Evolutionary conservation across 2,329 filamentous ascomycete genomes (phyloP).

Genomic region (Periconia digitata): DNA sequence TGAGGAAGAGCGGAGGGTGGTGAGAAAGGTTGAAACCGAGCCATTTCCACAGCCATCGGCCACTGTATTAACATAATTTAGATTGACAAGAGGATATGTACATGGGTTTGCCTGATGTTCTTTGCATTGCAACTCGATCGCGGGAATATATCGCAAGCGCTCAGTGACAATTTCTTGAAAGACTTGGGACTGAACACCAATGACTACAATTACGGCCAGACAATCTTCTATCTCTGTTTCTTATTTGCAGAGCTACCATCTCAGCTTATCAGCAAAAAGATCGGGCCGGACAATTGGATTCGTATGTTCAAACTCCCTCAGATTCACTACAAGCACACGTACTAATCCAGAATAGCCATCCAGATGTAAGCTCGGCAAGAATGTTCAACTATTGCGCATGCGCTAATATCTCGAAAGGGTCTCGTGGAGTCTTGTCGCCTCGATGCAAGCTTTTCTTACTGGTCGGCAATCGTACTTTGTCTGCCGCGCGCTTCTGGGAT

Average conservation of each 20-base stretch:
- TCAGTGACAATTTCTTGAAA: constrained; percentile 38
- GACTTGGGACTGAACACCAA: constrained; percentile 40
- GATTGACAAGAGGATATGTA: constrained; percentile 55
- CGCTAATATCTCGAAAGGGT: constrained; percentile 25
- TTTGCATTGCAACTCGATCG: constrained; percentile 56
- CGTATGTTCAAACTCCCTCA: constrained; percentile 21
- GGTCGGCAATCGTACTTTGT: constrained; percentile 50
- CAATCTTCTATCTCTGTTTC: constrained; percentile 78
- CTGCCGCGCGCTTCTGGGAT: constrained; percentile 46
- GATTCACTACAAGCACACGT: neutral
- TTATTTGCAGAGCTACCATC: constrained; percentile 57
- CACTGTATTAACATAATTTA: constrained; percentile 19
- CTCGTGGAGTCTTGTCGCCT: constrained; percentile 52
- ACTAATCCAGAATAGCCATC: constrained; percentile 8
- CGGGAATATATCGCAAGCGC: constrained; percentile 47
- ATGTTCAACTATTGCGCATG: neutral
- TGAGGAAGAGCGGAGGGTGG: constrained; percentile 58
- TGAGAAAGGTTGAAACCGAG: constrained; percentile 51
- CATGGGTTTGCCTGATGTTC: constrained; percentile 58
- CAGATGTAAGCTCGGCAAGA: constrained; percentile 19
- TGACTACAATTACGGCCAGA: constrained; percentile 44
- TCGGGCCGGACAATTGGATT: constrained; percentile 50
- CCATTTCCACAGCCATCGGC: neutral
- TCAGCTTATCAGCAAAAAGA: constrained; percentile 50
- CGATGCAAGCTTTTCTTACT: constrained; percentile 71